phyloP scores from a whole-genome alignment of 345 rosid genomes.

The Leavenworthia alabamica region DNA sequence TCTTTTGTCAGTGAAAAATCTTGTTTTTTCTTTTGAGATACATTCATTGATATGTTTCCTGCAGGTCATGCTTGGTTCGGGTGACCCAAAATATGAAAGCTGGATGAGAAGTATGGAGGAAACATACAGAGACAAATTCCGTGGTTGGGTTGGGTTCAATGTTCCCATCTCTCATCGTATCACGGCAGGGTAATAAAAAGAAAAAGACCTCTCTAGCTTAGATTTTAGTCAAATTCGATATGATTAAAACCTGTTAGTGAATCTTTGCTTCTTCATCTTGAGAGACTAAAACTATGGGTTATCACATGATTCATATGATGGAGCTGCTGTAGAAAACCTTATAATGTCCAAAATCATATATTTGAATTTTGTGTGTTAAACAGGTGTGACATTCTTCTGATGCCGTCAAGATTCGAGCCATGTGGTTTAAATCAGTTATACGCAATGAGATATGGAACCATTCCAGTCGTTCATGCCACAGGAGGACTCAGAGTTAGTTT shows the following conservation, averaged over 20 bases:
- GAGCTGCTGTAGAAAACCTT: neutral
- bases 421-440: slow-evolving; percentile 93
- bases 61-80: slow-evolving; percentile 97
- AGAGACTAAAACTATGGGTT: neutral
- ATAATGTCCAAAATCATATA: neutral
- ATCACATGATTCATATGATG: neutral
- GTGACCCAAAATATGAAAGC: slow-evolving; percentile 61
- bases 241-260: neutral
- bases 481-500: slow-evolving; percentile 90
- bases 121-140: slow-evolving; percentile 62
- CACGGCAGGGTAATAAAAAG: slow-evolving; percentile 72
- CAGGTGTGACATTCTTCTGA: slow-evolving; percentile 92
- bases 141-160: slow-evolving; percentile 97
- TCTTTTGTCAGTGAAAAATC: neutral
- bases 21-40: neutral
- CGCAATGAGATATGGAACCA: slow-evolving; percentile 95
- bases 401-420: slow-evolving; percentile 98
- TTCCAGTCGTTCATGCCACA: slow-evolving; percentile 86
- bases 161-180: slow-evolving; percentile 89
- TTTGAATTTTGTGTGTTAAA: neutral
- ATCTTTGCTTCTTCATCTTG: neutral
- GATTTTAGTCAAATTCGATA: neutral
- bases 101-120: slow-evolving; percentile 85
- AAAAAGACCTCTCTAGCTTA: neutral
- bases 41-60: neutral